Base-by-base conservation (phyloP, 2,329 filamentous ascomycete species). In the Hymenoscyphus albidus region DNA sequence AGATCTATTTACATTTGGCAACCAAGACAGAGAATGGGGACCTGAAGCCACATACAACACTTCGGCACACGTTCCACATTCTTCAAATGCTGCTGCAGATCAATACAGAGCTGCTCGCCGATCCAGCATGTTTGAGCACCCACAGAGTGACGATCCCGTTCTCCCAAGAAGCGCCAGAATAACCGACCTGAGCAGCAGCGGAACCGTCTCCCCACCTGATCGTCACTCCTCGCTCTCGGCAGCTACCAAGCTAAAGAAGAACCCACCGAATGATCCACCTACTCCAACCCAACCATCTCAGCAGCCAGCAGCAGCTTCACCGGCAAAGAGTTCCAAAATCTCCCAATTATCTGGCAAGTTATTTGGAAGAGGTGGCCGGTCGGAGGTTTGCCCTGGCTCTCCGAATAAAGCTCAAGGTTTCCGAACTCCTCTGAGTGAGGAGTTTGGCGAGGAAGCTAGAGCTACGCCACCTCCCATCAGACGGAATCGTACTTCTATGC, bases 391-490 rank as follows among this genome's bases (percentile, higher is more conserved):
- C 39, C 56, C 44, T 31, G 51, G 18, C 22, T 27, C 22, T 40
- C 59, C 51, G 6, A 38, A 14, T 54, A 58, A 63, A 44, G 56
- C 58, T 48, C 22, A 40, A 16, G 57, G 38, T 39, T 32, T n/a
- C 16, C 40, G 42, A 31, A 40, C 31, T 10, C 58, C 55, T 40
- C 10, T 27, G 35, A 35, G 16, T 18, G 35, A 66, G n/a, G 55
- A 32, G 27, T 63, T 63, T 16, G 57, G 67, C 5, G 63, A 70
- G 9, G 57, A 63, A 9, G 66, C 65, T 3, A 65, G 73, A 51
- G 71, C 73, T 3, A 74, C 72, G 1, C 73, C 73, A 3, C 73
- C 73, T 0, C 73, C 73, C 5, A 74, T 74, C 32, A 63, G 61
- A 54, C 66, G 70, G 2, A 66, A 62, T 35, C 66, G 69, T 12